Conservation (phyloP, 805 yeast species). For the Kodamaea sagamina region DNA sequence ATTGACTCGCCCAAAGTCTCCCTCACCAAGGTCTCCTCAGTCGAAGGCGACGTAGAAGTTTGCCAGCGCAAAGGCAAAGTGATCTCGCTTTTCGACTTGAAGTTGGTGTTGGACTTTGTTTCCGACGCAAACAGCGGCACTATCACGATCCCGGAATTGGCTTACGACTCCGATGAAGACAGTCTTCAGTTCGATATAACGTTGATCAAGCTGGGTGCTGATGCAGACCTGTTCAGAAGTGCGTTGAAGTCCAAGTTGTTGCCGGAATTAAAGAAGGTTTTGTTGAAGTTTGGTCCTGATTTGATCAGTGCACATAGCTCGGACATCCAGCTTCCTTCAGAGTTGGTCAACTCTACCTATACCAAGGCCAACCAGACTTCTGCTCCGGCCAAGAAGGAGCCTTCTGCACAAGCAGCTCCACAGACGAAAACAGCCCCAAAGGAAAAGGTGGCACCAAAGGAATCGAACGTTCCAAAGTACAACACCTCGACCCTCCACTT, state of each 20-base stretch:
- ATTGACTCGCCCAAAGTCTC: constrained; percentile 34
- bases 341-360: constrained; percentile 39
- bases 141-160: constrained; percentile 85
- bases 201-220: constrained; percentile 54
- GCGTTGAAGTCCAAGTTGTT: constrained; percentile 53
- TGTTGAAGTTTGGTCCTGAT: constrained; percentile 73
- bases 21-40: constrained; percentile 48
- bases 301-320: constrained; percentile 74
- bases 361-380: constrained; percentile 54
- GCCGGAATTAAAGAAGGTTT: constrained; percentile 65
- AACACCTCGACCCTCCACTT: constrained; percentile 80
- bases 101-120: constrained; percentile 57
- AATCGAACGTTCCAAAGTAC: constrained; percentile 51
- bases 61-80: constrained; percentile 97
- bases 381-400: constrained; percentile 35
- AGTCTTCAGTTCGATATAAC: constrained; percentile 84
- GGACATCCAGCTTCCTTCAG: constrained; percentile 77
- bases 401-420: constrained; percentile 5
- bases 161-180: constrained; percentile 84
- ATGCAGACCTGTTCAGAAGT: constrained; percentile 53
- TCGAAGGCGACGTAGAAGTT: constrained; percentile 97
- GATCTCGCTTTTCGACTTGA: constrained; percentile 84
- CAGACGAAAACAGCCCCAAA: constrained; percentile 13
- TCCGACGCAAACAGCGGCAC: constrained; percentile 67
- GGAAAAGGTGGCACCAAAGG: constrained; percentile 13